Conservation (phyloP, 768 basidiomycete genomes). For the Pleurotus platypus region DNA sequence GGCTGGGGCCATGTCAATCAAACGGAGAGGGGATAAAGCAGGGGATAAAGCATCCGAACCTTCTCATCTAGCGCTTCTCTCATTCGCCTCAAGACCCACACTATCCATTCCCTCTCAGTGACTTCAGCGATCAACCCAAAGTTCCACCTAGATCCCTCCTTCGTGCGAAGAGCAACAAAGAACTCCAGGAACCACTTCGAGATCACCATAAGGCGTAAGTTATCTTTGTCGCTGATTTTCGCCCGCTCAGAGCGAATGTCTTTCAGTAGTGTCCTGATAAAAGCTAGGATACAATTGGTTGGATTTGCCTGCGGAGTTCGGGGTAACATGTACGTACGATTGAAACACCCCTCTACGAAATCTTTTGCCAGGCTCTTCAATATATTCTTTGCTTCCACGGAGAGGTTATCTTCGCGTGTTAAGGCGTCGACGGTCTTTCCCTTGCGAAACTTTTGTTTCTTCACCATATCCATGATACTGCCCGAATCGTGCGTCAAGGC, state of each 20-base stretch:
- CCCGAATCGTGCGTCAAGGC: constrained; percentile 70
- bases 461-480: constrained; percentile 66
- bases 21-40: constrained; percentile 6
- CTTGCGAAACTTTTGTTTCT: constrained; percentile 58
- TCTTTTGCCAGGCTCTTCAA: constrained; percentile 68
- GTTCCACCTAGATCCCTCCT: constrained; percentile 47
- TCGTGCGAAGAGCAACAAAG: constrained; percentile 59
- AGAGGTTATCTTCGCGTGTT: constrained; percentile 62
- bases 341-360: constrained; percentile 84
- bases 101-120: constrained; percentile 81
- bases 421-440: constrained; percentile 64
- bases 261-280: constrained; percentile 79
- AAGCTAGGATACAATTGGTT: no score
- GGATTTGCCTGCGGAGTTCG: no score
- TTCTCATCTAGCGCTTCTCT: constrained; percentile 87
- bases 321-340: constrained; percentile 59
- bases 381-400: constrained; percentile 55
- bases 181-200: constrained; percentile 92
- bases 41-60: constrained; percentile 38
- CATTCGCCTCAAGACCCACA: constrained; percentile 92
- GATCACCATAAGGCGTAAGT: constrained; percentile 82
- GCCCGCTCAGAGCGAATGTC: constrained; percentile 91
- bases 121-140: constrained; percentile 82
- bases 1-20: constrained; percentile 48
- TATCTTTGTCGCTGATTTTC: constrained; percentile 94